Base-by-base conservation (phyloP, 208 protist genomes). In the Wallacemonas rigidus region DNA sequence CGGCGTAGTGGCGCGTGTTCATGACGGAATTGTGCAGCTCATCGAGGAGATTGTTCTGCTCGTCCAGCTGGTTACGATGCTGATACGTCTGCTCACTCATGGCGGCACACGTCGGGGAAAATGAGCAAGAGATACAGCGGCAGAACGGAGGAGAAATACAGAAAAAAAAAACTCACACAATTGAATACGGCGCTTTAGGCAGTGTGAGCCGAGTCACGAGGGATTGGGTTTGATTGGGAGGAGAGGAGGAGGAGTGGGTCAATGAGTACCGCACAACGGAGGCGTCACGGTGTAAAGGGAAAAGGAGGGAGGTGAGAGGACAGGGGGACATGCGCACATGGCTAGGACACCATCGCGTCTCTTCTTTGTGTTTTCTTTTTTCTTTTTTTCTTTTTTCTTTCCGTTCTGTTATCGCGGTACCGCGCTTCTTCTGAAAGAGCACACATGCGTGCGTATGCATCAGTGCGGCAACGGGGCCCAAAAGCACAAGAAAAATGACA, bases 11-110 rank as follows among this genome's bases (percentile, higher is more conserved):
- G 1, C 86, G 79, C 62, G 91, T 96, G 71, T 93, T 89, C 82
- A 93, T 83, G 26, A 96, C 88, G 47, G 85, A 91, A 65, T 84
- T 80, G 67, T 96, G 91, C 40, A 96, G 79, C 74, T 96, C 83
- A 71, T 92, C 88, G 26, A 96, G 82, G 43, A 96, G 84, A 15
- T 85, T 77, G 68, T 90, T 87, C 72, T 96, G 88, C 62, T 86
- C 83, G 41, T 77, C 71, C 56, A 80, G 48, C 35, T 87, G 73
- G 3, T 61, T 81, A 60, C 53, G 72, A 35, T 54, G 8, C 56
- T 48, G 70, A 41, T 36, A 76, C 61, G 68, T 68, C 60, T 74
- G 71, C 58, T 62, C 64, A 51, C 11, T 76, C 58, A 55, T 58
- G 54, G 12, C 60, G 38, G 14, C 14, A 47, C 3, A 12, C 8